Evolutionary conservation across 1,284 basidiomycete genomes (phyloP), one percentile per base, ranked within the genome.

Genomic region (Phlebopus sp.): DNA sequence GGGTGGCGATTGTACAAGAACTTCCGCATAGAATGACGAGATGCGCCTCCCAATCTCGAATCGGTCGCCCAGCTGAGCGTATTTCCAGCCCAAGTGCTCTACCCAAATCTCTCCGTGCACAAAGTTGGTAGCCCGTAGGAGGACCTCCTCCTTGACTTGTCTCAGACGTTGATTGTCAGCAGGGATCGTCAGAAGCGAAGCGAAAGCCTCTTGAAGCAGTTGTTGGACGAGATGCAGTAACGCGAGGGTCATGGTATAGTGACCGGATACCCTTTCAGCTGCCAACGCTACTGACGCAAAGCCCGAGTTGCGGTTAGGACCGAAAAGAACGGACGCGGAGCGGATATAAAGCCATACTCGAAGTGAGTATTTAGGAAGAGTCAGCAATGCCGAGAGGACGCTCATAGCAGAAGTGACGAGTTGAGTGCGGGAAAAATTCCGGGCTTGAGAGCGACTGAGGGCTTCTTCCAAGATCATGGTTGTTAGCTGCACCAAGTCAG

Each of bases 261-360:
- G 76, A 1, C 91, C 92, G 0, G 79, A 76, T 9, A 80, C 69
- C 29, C 86, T 77, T 64, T 94, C 92, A 1, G 80, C 71, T 0
- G 82, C 76, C 35, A 94, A 74, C 1, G 89, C 79, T n/a, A 78
- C 72, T 1, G 82, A 80, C 8, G 81, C 77, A 51, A 79, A 79
- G 3, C 78, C 78, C 25, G 73, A 69, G 5, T 71, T 65, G 35
- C 71, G 71, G 18, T 79, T 59, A 4, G 81, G 75, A 13, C 88
- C 87, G 62, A 93, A 91, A 14, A 95, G 72, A 5, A 83, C 73
- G 2, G 81, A 74, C 1, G 90, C 86, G 2, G 88, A 90, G 10
- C 90, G 84, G 23, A 92, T 77, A 58, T 86, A 92, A 5, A 92
- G 73, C 92, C 92, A 95, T 15, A 94, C 86, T 1, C 86, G 78